Evolutionary conservation across 1,284 basidiomycete genomes (phyloP).

Genomic region (Apiotrichum mycotoxinovorans): DNA sequence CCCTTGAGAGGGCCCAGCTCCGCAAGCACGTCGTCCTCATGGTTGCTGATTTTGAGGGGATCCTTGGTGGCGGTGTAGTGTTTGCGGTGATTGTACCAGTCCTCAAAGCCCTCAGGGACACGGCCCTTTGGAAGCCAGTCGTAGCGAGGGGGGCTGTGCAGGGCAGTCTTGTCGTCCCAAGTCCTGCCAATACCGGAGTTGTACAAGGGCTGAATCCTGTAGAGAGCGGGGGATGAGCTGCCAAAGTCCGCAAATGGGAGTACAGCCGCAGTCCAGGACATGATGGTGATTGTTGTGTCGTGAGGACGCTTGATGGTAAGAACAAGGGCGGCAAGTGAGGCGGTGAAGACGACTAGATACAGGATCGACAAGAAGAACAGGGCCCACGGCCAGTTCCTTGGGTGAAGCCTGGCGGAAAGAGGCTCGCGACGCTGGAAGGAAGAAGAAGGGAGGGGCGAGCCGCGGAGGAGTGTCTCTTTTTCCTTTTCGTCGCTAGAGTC

Average conservation of each 20-base stretch:
- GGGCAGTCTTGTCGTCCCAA: constrained; percentile 1
- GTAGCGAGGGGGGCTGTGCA: not conserved
- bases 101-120: not conserved
- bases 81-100: not conserved
- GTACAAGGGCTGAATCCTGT: not conserved
- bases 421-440: not conserved
- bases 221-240: not conserved
- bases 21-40: constrained; percentile 3
- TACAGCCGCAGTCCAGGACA: not conserved
- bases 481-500: not conserved
- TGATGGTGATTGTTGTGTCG: not conserved
- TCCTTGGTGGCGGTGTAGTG: constrained; percentile 4
- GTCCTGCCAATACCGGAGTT: not conserved
- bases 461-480: not conserved
- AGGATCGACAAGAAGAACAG: not conserved
- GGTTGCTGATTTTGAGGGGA: constrained; percentile 11
- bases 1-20: constrained; percentile 1
- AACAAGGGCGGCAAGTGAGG: not conserved
- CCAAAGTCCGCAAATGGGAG: not conserved
- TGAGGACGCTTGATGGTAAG: constrained; percentile 1
- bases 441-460: not conserved
- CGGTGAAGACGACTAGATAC: not conserved
- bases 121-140: not conserved
- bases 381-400: not conserved
- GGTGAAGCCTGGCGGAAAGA: not conserved